A percentile compares a stretch with the other conserved stretches of the same genome.
Evolutionary conservation across 208 protist genomes (phyloP).

Genomic region (Spongospora subterranea): DNA sequence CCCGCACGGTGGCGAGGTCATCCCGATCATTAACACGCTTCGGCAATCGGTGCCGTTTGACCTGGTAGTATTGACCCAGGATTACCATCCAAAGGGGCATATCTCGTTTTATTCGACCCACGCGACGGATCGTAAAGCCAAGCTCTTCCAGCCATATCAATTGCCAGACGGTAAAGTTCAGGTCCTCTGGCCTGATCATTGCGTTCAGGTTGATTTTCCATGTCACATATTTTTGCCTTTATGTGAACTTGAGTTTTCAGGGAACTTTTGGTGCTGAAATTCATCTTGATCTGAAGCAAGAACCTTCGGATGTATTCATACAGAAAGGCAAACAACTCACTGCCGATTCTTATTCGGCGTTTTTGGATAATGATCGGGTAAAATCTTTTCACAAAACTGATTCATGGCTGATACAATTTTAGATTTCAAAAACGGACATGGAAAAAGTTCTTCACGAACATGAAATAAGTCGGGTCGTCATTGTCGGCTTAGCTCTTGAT

Average conservation of each 20-base stretch:
- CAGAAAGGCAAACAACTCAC: background rate
- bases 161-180: background rate
- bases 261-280: constrained; percentile 2
- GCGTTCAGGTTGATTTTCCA: constrained; percentile 8
- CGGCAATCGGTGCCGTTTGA: background rate
- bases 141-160: background rate
- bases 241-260: background rate
- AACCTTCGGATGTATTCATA: background rate
- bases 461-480: background rate
- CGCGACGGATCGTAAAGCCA: constrained; percentile 6
- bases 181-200: constrained; percentile 22
- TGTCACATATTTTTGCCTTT: background rate
- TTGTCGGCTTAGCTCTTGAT: constrained; percentile 25
- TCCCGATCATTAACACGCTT: constrained; percentile 2
- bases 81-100: constrained; percentile 30
- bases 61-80: constrained; percentile 34
- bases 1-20: background rate
- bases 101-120: constrained; percentile 38
- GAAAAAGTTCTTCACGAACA: background rate
- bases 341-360: constrained; percentile 31
- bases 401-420: background rate
- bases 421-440: background rate
- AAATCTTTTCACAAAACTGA: background rate
- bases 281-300: background rate
- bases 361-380: constrained; percentile 41